phyloP scores from a whole-genome alignment of 345 rosid species.

The Citrus hindsii region DNA sequence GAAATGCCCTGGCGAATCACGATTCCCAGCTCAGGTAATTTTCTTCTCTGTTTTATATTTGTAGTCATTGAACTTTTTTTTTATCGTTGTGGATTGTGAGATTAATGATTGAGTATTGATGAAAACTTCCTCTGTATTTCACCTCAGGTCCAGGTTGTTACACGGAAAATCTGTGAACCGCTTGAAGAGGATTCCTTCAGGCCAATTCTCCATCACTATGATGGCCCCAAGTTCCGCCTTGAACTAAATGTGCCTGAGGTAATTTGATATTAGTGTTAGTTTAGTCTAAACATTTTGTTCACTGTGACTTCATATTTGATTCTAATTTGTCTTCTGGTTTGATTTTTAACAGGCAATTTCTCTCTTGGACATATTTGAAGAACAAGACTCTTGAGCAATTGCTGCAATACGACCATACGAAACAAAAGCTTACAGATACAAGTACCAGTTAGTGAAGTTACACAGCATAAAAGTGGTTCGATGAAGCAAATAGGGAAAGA shows the following conservation, averaged over 20 bases:
- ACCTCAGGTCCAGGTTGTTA: conserved; percentile 62
- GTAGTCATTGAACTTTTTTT: too few relatives aligned
- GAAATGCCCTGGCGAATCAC: conserved; percentile 86
- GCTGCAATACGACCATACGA: background rate
- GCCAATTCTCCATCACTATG: conserved; percentile 96
- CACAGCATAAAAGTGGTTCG: background rate
- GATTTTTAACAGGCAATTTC: conserved; percentile 62
- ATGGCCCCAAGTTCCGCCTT: conserved; percentile 97
- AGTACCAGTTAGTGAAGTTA: conserved; percentile 3
- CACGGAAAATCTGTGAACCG: conserved; percentile 81
- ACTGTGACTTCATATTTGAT: background rate
- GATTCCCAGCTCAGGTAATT: conserved; percentile 92
- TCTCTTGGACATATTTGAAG: conserved; percentile 82
- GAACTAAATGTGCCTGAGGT: conserved; percentile 96
- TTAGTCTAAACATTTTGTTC: background rate
- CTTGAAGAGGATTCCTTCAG: conserved; percentile 97
- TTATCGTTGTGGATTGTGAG: background rate
- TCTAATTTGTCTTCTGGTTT: background rate
- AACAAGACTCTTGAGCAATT: conserved; percentile 40
- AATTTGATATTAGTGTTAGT: background rate
- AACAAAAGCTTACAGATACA: conserved; percentile 10
- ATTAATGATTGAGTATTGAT: background rate
- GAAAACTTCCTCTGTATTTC: background rate
- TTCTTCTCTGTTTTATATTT: background rate
- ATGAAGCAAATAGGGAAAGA: background rate